Percentiles rank a stretch among this genome's conserved stretches.
Conservation (phyloP, 257 asterid species). For the Galeopsis tetrahit region DNA sequence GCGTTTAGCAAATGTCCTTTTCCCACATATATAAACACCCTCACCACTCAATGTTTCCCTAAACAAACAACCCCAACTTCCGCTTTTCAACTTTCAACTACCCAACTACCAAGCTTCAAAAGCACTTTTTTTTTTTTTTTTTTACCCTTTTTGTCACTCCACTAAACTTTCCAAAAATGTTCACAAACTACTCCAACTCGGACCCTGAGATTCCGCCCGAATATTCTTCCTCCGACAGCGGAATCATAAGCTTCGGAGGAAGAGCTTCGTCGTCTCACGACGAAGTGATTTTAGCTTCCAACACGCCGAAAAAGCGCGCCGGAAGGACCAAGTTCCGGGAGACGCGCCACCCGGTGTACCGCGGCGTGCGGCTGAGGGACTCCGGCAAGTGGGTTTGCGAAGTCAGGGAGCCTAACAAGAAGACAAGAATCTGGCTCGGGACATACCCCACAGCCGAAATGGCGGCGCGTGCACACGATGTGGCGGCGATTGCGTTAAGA, state of each 20-base stretch:
- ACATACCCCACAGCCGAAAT: slow-evolving; percentile 66
- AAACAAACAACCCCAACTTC: too few relatives aligned
- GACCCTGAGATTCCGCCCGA: too few relatives aligned
- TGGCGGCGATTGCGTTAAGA: slow-evolving; percentile 64
- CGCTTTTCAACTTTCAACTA: too few relatives aligned
- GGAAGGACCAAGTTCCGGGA: too few relatives aligned
- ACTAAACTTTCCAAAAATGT: too few relatives aligned
- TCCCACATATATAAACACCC: too few relatives aligned
- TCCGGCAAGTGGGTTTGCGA: slow-evolving; percentile 78
- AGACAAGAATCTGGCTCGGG: slow-evolving; percentile 78
- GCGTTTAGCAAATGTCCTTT: too few relatives aligned
- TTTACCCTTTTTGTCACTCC: too few relatives aligned
- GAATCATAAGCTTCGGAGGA: not conserved
- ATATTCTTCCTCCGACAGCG: slow-evolving; percentile 15
- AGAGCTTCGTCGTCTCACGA: slow-evolving; percentile 24
- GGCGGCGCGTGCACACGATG: slow-evolving; percentile 86
- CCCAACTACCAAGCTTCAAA: too few relatives aligned
- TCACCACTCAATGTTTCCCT: too few relatives aligned
- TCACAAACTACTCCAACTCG: too few relatives aligned
- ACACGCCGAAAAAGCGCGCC: slow-evolving; percentile 57
- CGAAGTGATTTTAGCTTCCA: slow-evolving; percentile 48
- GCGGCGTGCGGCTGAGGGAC: slow-evolving; percentile 59
- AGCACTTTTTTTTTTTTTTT: too few relatives aligned
- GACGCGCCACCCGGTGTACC: slow-evolving; percentile 55
- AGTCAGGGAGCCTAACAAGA: slow-evolving; percentile 71